phyloP scores from a whole-genome alignment of 1,284 basidiomycete species.

The Xerocomus nothofagi region DNA sequence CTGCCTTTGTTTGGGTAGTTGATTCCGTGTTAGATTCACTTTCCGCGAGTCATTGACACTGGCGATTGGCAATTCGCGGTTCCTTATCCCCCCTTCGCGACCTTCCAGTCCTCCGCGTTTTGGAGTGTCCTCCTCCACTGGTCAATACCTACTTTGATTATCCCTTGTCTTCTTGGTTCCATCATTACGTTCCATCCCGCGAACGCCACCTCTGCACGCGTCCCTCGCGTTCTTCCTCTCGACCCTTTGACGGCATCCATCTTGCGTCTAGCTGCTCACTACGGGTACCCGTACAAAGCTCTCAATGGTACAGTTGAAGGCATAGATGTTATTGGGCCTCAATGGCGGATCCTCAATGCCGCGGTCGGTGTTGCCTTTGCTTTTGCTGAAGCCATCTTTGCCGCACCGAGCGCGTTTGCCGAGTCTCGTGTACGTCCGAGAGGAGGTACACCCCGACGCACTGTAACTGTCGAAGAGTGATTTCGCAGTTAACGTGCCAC shows the following conservation, averaged over 20 bases:
- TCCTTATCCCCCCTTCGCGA: slow-evolving; percentile 45
- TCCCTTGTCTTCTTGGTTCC: slow-evolving; percentile 54
- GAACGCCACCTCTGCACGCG: slow-evolving; percentile 28
- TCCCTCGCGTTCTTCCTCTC: slow-evolving; percentile 36
- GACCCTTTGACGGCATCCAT: slow-evolving; percentile 64
- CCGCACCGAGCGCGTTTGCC: slow-evolving; percentile 32
- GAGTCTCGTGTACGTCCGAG: slow-evolving; percentile 30
- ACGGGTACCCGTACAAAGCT: slow-evolving; percentile 48
- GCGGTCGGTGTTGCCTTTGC: slow-evolving; percentile 57
- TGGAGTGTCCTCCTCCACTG: slow-evolving; percentile 56
- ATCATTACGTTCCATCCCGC: slow-evolving; percentile 59
- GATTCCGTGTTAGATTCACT: slow-evolving; percentile 19
- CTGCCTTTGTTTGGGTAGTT: slow-evolving; percentile 10
- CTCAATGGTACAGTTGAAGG: slow-evolving; percentile 29
- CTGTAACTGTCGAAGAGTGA: slow-evolving; percentile 23
- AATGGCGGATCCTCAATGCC: slow-evolving; percentile 53
- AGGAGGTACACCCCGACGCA: slow-evolving; percentile 27
- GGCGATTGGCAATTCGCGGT: slow-evolving; percentile 31
- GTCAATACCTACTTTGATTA: slow-evolving; percentile 54
- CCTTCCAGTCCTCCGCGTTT: slow-evolving; percentile 45
- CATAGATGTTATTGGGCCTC: slow-evolving; percentile 51
- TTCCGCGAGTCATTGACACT: slow-evolving; percentile 11
- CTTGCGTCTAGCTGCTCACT: slow-evolving; percentile 54
- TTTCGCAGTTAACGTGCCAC: background rate
- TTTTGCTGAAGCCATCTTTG: slow-evolving; percentile 56